Evolutionary conservation across 1,284 basidiomycete species (phyloP).

Genomic region (Gomphus bonarii): DNA sequence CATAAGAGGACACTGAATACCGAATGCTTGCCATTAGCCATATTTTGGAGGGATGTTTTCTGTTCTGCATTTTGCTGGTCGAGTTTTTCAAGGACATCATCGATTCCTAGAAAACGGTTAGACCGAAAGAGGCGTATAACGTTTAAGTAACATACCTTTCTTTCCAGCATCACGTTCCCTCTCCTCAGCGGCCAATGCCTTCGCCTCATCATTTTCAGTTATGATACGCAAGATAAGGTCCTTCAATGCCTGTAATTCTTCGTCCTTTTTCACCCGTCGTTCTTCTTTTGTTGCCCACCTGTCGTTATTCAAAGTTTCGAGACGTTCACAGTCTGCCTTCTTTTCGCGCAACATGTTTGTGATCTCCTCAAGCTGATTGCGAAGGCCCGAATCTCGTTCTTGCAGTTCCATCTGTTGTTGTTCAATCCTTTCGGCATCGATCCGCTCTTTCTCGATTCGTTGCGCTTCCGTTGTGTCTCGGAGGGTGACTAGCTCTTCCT

Average conservation of each 20-base stretch:
- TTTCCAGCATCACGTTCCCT: slow-evolving; percentile 35
- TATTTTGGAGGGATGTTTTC: slow-evolving; percentile 34
- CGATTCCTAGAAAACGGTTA: slow-evolving; percentile 29
- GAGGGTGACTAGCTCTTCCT: slow-evolving; percentile 48
- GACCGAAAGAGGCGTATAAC: not conserved
- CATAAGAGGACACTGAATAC: not conserved
- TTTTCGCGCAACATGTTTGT: slow-evolving; percentile 59
- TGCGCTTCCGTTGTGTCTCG: slow-evolving; percentile 46
- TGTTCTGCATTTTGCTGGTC: slow-evolving; percentile 41
- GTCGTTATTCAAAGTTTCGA: slow-evolving; percentile 44
- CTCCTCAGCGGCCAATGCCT: slow-evolving; percentile 38
- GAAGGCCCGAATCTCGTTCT: slow-evolving; percentile 48
- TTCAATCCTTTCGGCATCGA: slow-evolving; percentile 52
- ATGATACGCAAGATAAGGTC: slow-evolving; percentile 48
- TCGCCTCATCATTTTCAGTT: slow-evolving; percentile 40
- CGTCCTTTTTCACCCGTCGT: slow-evolving; percentile 45
- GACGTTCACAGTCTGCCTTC: slow-evolving; percentile 41
- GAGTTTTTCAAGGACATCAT: slow-evolving; percentile 43
- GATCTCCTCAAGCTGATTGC: slow-evolving; percentile 52
- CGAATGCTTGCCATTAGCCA: slow-evolving; percentile 41
- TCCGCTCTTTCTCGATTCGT: slow-evolving; percentile 40
- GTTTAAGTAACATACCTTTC: slow-evolving; percentile 30
- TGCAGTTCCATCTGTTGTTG: slow-evolving; percentile 41
- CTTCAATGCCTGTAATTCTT: slow-evolving; percentile 38
- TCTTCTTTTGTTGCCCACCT: slow-evolving; percentile 47